Evolutionary conservation across 345 rosid species (phyloP), one percentile per base, ranked within the genome.

Genomic region (Linum lewisii): DNA sequence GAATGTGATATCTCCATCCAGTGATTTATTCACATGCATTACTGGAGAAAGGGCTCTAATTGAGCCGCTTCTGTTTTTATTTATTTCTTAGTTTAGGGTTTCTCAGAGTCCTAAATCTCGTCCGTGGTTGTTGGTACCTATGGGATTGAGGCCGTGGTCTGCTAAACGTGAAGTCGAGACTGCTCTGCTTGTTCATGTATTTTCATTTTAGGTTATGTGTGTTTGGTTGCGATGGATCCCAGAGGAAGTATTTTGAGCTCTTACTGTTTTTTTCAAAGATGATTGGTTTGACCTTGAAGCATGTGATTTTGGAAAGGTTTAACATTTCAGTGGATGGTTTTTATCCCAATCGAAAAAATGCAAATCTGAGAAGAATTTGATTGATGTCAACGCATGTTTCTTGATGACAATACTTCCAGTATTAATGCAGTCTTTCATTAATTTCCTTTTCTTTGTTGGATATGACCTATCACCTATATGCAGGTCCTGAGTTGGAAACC

Each of bases 401-500:
- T 26, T 26, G 32, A 26, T 26, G 32, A 26, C 32, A 26, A 26
- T 26, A 26, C 32, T 26, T 26, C 32, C 32, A 26, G 32, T 26
- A 26, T 26, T 2, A 26, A 26, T 26, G 32, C 3, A 29, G 34
- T 29, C 34, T 16, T 42, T 6, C 47, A 3, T 7, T 9, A 7
- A 3, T 4, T 29, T 21, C 22, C 21, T 59, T 51, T 50, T 24
- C 13, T 11, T 7, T 52, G 38, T n/a, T 1, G 58, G 19, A 34
- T 5, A 24, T 25, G 21, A 21, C 22, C 13, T 13, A 32, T 29
- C 54, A 25, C 2, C 54, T 21, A 14, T 36, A 21, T 67, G 63
- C 69, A 88, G 96, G 81, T 80, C 58, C 73, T 83, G 72, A 88
- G 96, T 66, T 88, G 91, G 91, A 72, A 47, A 60, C 89, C 89